Evolutionary conservation across 2,329 filamentous ascomycete genomes (phyloP).

Genomic region (Aspergillus sp.): DNA sequence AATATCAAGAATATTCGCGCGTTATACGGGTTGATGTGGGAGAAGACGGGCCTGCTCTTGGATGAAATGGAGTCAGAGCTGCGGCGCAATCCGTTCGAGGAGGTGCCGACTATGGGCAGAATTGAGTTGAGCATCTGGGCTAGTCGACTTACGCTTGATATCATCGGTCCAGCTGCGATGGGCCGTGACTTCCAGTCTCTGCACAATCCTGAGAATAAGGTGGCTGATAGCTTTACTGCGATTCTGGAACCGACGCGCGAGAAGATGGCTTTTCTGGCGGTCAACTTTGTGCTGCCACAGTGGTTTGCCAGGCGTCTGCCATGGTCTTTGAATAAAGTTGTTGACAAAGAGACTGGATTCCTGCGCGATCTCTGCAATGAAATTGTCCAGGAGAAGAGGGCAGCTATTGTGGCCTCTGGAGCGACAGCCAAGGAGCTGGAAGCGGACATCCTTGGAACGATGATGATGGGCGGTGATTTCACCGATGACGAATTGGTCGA

Average conservation of each 20-base stretch:
- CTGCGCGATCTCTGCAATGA: slow-evolving; percentile 28
- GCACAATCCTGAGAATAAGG: slow-evolving; percentile 44
- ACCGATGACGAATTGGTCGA: slow-evolving; percentile 35
- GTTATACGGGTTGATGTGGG: slow-evolving; percentile 32
- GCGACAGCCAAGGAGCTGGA: slow-evolving; percentile 34
- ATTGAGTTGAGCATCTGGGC: slow-evolving; percentile 31
- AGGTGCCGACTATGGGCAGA: slow-evolving; percentile 18
- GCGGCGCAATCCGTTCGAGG: slow-evolving; percentile 21
- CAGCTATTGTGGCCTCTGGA: slow-evolving; percentile 18
- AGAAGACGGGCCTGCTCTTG: slow-evolving; percentile 29
- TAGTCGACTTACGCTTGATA: slow-evolving; percentile 49
- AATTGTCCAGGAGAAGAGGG: slow-evolving; percentile 29
- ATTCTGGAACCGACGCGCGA: slow-evolving; percentile 44
- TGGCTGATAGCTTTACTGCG: slow-evolving; percentile 46
- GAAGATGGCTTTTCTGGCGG: slow-evolving; percentile 38
- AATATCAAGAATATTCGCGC: slow-evolving; percentile 31
- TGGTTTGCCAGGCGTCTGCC: slow-evolving; percentile 47
- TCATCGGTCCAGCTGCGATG: slow-evolving; percentile 53
- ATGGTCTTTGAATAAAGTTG: slow-evolving; percentile 24
- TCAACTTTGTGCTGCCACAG: slow-evolving; percentile 43
- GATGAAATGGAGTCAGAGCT: slow-evolving; percentile 29
- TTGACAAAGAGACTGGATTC: slow-evolving; percentile 24
- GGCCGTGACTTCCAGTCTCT: slow-evolving; percentile 51
- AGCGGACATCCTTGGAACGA: slow-evolving; percentile 33
- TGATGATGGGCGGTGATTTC: slow-evolving; percentile 33